Base-by-base conservation (phyloP, 148 eudicot species). In the Rhododendron williamsianum region DNA sequence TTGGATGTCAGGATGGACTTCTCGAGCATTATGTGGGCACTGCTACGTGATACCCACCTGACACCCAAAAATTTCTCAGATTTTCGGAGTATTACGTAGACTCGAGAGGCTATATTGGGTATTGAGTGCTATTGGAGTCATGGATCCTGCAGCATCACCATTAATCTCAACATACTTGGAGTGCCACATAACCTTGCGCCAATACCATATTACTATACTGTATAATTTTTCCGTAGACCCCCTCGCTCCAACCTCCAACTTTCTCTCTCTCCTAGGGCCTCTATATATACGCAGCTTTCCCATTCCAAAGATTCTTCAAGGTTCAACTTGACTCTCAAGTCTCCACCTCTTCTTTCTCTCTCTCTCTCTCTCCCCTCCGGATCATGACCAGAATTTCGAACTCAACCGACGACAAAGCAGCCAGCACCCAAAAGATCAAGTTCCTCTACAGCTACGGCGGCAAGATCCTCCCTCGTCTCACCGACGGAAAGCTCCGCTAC, bases 401-500 rank as follows among this genome's bases (percentile, higher is more conserved):
- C 11, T 0, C 71, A 63, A 63, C 25, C 52, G 81, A 65, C 7
- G 83, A 82, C 33, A 82, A 77, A 48, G 65, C 78, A 74, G 69
- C 88, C 56, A 88, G 86, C 67, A 49, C 85, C 63, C 69, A 89
- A 49, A 89, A 87, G 54, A 85, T 94, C 84, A 96, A 96, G 85
- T 92, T 96, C 82, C 90, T 96, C 25, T 94, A 94, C 48, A 94
- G 98, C 87, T 94, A 96, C 83, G 98, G 95, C 87, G 98, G 98
- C 84, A 94, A 90, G 77, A 96, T 96, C 73, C 87, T 92, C 83
- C 98, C 98, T 18, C 98, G 98, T 86, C 81, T 85, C 69, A 87
- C 97, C 16, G 97, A 96, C 67, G 97, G 92, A 76, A 93, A 93
- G 80, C 99, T 96, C 89, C 99, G 98, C 56, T 94, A 96, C 87